Percentiles rank a stretch among this genome's conserved stretches.
These are phyloP conservation scores for Kwoniella shandongensis DNA, from an alignment of 768 basidiomycete species.

Conservation along the genomic window DNA sequence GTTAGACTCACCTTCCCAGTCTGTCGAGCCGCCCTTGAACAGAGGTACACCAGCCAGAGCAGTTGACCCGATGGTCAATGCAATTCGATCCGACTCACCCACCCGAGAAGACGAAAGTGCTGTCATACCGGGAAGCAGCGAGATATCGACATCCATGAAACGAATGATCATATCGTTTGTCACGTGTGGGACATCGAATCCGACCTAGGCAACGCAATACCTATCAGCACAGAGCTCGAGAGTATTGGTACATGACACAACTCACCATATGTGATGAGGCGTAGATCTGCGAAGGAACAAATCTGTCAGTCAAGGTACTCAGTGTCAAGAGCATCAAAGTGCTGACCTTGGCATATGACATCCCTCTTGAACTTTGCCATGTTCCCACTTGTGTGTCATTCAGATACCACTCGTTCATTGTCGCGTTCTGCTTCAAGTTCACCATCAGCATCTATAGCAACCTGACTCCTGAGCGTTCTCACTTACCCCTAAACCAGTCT, in stretches of 20 bases:
- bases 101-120: constrained; percentile 78
- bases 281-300: constrained; percentile 63
- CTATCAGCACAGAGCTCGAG: too few species aligned
- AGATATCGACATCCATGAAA: constrained; percentile 90
- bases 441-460: neutral
- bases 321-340: neutral
- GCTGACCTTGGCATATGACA: constrained; percentile 86
- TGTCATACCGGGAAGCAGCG: constrained; percentile 73
- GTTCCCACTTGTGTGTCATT: constrained; percentile 76
- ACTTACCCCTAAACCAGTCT: constrained; percentile 76
- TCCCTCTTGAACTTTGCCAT: constrained; percentile 83
- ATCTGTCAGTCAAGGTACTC: neutral
- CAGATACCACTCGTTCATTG: constrained; percentile 59
- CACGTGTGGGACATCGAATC: constrained; percentile 73
- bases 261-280: constrained; percentile 97
- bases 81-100: constrained; percentile 69
- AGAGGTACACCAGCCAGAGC: constrained; percentile 62
- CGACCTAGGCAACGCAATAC: constrained; percentile 35
- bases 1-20: constrained; percentile 75
- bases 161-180: constrained; percentile 98
- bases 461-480: constrained; percentile 1
- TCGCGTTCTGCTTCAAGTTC: constrained; percentile 37
- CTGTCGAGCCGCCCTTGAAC: constrained; percentile 64
- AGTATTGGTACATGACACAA: too few species aligned
- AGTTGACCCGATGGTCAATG: constrained; percentile 59